Conservation (phyloP, 495 filamentous ascomycete genomes). For the Sordaria brevicollis region DNA sequence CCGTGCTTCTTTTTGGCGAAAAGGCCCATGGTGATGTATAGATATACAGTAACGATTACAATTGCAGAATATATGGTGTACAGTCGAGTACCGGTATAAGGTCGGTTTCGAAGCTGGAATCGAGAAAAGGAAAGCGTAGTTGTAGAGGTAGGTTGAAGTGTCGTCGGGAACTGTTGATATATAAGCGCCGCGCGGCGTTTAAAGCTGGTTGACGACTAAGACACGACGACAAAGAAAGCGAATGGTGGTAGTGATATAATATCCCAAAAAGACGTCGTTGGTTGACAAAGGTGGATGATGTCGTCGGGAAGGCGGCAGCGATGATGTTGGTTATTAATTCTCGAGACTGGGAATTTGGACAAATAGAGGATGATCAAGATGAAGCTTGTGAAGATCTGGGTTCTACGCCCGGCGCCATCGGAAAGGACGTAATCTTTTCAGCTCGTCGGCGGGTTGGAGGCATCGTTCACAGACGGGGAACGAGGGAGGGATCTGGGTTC, state of each 20-base stretch:
- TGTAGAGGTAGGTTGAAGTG: neutral
- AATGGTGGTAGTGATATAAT: neutral
- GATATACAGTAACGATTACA: neutral
- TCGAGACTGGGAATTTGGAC: neutral
- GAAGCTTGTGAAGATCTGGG: neutral
- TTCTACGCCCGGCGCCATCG: neutral
- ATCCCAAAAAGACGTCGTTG: neutral
- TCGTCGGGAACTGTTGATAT: neutral
- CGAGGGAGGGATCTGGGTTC: neutral
- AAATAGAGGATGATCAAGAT: too few species aligned
- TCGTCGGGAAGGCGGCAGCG: neutral
- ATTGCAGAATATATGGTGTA: neutral
- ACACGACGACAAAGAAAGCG: neutral
- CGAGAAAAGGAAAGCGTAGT: neutral
- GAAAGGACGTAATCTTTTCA: neutral
- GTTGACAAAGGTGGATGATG: neutral
- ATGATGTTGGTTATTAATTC: neutral
- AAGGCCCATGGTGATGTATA: neutral
- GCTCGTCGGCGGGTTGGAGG: neutral
- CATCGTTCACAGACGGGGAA: neutral
- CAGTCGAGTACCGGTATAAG: neutral
- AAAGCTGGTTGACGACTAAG: neutral
- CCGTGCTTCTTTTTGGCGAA: conserved; percentile 63
- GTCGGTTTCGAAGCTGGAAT: neutral
- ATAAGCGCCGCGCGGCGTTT: neutral